These are phyloP conservation scores for Phytopythium montanum DNA, from an alignment of 352 stramenopile genomes.

Conservation along the genomic window DNA sequence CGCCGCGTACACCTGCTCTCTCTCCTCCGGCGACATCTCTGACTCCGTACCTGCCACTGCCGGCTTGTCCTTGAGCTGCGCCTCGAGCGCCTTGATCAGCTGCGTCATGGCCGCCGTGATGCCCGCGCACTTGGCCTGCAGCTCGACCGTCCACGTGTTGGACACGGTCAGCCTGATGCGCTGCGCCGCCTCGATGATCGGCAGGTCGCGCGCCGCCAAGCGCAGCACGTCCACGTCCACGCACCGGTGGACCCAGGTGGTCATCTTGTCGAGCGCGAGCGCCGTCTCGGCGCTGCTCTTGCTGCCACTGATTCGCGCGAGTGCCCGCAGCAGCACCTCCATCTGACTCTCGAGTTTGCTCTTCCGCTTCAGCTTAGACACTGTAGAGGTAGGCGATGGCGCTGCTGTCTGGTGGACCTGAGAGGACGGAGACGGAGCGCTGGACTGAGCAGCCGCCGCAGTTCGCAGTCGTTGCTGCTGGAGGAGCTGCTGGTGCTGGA, in stretches of 20 bases:
- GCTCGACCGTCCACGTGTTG: slow-evolving; percentile 40
- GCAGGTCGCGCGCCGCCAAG: slow-evolving; percentile 57
- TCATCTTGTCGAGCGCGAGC: slow-evolving; percentile 49
- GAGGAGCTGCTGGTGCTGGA: slow-evolving; percentile 12
- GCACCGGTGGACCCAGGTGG: slow-evolving; percentile 50
- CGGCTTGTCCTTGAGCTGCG: slow-evolving; percentile 23
- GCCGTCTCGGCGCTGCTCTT: slow-evolving; percentile 53
- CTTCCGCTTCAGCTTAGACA: slow-evolving; percentile 40
- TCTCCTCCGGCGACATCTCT: slow-evolving; percentile 21
- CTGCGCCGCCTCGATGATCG: slow-evolving; percentile 30
- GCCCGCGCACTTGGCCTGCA: slow-evolving; percentile 58
- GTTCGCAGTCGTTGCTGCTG: slow-evolving; percentile 5
- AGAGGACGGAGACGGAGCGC: not conserved
- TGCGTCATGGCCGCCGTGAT: slow-evolving; percentile 53
- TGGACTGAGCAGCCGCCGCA: slow-evolving; percentile 1
- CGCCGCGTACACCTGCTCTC: slow-evolving; percentile 55
- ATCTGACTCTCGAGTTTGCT: slow-evolving; percentile 46
- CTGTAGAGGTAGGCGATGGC: slow-evolving; percentile 2
- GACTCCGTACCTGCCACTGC: slow-evolving; percentile 5
- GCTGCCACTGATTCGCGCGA: slow-evolving; percentile 41
- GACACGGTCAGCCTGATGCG: slow-evolving; percentile 34
- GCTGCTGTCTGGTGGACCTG: too few relatives aligned
- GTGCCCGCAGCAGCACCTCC: slow-evolving; percentile 51
- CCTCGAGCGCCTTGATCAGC: slow-evolving; percentile 28
- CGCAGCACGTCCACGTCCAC: slow-evolving; percentile 41